These are phyloP conservation scores for Aspergillus sp. DNA, from an alignment of 2,329 filamentous ascomycete genomes.

Conservation along the genomic window DNA sequence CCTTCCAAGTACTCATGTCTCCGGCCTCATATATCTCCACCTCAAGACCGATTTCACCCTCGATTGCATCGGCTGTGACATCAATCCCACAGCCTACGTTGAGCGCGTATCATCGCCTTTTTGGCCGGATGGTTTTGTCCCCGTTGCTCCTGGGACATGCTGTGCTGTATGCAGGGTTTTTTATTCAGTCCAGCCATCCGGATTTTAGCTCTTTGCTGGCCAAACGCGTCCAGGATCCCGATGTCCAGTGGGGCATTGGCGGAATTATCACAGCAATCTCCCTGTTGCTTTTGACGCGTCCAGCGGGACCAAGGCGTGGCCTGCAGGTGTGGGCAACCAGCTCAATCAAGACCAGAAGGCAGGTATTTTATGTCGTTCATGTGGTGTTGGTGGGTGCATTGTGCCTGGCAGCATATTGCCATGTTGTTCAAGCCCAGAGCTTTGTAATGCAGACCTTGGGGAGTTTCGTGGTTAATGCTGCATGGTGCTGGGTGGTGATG, in stretches of 20 bases:
- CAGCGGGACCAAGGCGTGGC: slow-evolving; percentile 25
- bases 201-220: slow-evolving; percentile 38
- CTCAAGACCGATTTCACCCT: slow-evolving; percentile 42
- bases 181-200: slow-evolving; percentile 42
- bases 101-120: slow-evolving; percentile 54
- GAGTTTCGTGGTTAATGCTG: slow-evolving; percentile 42
- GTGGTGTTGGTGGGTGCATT: slow-evolving; percentile 47
- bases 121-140: slow-evolving; percentile 51
- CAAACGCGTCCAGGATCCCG: slow-evolving; percentile 52
- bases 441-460: slow-evolving; percentile 50
- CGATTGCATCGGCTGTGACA: slow-evolving; percentile 49
- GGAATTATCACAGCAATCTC: slow-evolving; percentile 44
- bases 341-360: slow-evolving; percentile 29
- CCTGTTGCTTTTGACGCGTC: slow-evolving; percentile 46
- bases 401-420: slow-evolving; percentile 48
- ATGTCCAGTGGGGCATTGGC: slow-evolving; percentile 53
- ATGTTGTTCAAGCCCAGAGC: slow-evolving; percentile 51
- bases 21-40: slow-evolving; percentile 34
- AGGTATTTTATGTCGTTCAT: slow-evolving; percentile 53
- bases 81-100: slow-evolving; percentile 51
- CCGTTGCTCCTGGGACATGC: slow-evolving; percentile 50
- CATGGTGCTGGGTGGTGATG: slow-evolving; percentile 19
- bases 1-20: slow-evolving; percentile 55
- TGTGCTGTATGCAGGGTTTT: slow-evolving; percentile 54
- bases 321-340: slow-evolving; percentile 7